Percentiles rank a stretch among this genome's conserved stretches.
Evolutionary conservation across 202 grass and related monocot species (phyloP).

Genomic region (Eragrostis tef): DNA sequence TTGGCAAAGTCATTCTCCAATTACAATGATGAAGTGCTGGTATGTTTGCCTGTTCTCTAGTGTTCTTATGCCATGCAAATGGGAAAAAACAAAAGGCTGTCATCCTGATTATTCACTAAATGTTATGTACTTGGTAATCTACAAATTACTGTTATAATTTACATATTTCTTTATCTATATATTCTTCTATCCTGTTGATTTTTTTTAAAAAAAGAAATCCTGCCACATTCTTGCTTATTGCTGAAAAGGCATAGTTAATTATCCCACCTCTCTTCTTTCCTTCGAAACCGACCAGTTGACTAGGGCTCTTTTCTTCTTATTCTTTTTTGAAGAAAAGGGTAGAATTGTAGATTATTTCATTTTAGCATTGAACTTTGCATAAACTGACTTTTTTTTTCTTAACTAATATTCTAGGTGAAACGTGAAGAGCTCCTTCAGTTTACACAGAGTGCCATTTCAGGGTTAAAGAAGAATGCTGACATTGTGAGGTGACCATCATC

Average conservation of each 20-base stretch:
- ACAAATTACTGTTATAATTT: conserved; percentile 28
- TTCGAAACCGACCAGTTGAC: conserved; percentile 27
- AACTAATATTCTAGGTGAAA: conserved; percentile 72
- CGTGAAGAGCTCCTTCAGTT: conserved; percentile 96
- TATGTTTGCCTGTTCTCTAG: conserved; percentile 47
- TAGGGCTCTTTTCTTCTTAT: too few relatives aligned
- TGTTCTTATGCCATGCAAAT: conserved; percentile 25
- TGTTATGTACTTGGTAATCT: conserved; percentile 27
- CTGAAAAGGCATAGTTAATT: conserved; percentile 30
- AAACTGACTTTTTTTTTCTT: conserved; percentile 18
- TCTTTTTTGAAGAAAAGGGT: too few relatives aligned
- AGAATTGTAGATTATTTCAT: conserved; percentile 33
- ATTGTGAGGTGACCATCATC: conserved; percentile 64
- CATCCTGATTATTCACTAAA: neutral
- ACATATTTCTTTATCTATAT: conserved; percentile 7
- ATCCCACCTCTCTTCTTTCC: conserved; percentile 17
- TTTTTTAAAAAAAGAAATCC: neutral
- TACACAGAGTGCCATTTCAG: conserved; percentile 88
- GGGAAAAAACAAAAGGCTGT: neutral
- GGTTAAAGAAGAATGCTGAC: conserved; percentile 82
- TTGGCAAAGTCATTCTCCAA: conserved; percentile 82
- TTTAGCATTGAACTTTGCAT: conserved; percentile 19
- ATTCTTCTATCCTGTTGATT: conserved; percentile 15
- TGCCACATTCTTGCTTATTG: conserved; percentile 32
- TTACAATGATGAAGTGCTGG: conserved; percentile 96